Base-by-base conservation (phyloP, 257 asterid genomes). In the Lavandula angustifolia region DNA sequence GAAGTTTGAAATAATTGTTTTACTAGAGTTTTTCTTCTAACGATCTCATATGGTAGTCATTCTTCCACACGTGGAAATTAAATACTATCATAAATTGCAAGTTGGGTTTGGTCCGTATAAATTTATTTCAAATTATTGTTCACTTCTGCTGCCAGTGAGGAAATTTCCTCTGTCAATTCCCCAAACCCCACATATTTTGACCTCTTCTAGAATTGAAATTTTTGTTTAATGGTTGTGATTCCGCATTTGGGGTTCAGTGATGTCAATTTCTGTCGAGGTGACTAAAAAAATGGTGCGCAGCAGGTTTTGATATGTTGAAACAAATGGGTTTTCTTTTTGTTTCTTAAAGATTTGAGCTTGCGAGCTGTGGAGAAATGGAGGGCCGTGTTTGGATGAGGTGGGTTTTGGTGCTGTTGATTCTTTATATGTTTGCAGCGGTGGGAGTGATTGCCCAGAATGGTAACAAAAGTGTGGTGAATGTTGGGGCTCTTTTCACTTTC, bases 401-500 rank as follows among this genome's bases (percentile, higher is more conserved):
- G 72, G 56, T 17, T 56, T 49, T 31, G 62, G 55, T 58, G 2
- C 43, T 76, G 16, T 63, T 67, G 78, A 35, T 71, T 42, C 62
- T 41, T 49, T 65, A 67, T 71, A 3, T 57, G 64, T 71, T 70
- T 68, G 49, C 55, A 37, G 43, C 31, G 2, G 8, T 49, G 58
- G 73, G 57, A 65, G 73, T 54, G 31, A 22, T 35, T 17, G 73
- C 62, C 41, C 52, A 52, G 47, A 66, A 18, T 60, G 71, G 72
- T 29, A 82, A 80, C 64, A 79, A 81, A 5, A 72, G 54, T 63
- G 74, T 54, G 65, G 82, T 92, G 68, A 87, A 85, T 57, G n/a
- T 92, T 68, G 99, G 97, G 71, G 91, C 90, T 76, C 66, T 92
- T 50, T 85, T 80, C 72, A 85, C 97, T 17, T 40, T 74, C 18